Conservation (phyloP, 768 basidiomycete genomes). For the Exidia glandulosa region DNA sequence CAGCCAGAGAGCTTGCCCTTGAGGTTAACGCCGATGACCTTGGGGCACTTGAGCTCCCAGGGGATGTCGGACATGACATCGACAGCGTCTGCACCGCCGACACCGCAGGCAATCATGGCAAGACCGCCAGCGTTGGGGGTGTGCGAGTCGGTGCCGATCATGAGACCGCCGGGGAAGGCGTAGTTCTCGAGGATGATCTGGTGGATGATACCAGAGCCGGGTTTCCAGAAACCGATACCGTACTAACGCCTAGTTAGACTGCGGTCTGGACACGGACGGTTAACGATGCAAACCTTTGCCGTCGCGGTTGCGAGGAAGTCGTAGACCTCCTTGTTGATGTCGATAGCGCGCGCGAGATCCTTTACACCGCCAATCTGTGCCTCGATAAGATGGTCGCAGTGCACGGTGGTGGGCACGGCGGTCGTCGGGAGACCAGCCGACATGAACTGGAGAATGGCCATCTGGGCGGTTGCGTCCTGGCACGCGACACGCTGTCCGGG, state of each 20-base stretch:
- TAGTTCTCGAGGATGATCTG: constrained; percentile 99
- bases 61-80: constrained; percentile 98
- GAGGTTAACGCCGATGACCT: constrained; percentile 95
- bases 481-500: constrained; percentile 67
- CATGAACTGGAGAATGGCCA: constrained; percentile 99
- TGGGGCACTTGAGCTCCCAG: constrained; percentile 99
- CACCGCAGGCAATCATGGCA: constrained; percentile 98
- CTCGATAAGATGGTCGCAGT: constrained; percentile 99
- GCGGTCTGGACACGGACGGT: background rate
- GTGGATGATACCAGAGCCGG: constrained; percentile 97
- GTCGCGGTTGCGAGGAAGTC: constrained; percentile 97
- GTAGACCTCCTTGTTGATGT: constrained; percentile 97
- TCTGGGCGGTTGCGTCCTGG: constrained; percentile 92
- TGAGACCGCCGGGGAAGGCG: constrained; percentile 96
- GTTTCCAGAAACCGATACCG: constrained; percentile 99
- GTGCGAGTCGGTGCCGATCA: constrained; percentile 99
- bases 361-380: constrained; percentile 89
- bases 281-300: constrained; percentile 52
- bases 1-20: constrained; percentile 92
- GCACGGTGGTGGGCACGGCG: constrained; percentile 95
- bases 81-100: constrained; percentile 98
- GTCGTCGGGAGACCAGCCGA: constrained; percentile 97
- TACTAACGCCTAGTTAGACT: constrained; percentile 41
- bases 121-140: constrained; percentile 99
- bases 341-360: constrained; percentile 85